Evolutionary conservation across 2,329 filamentous ascomycete genomes (phyloP), one percentile per base, ranked within the genome.

Genomic region (Colletotrichum tropicicola): DNA sequence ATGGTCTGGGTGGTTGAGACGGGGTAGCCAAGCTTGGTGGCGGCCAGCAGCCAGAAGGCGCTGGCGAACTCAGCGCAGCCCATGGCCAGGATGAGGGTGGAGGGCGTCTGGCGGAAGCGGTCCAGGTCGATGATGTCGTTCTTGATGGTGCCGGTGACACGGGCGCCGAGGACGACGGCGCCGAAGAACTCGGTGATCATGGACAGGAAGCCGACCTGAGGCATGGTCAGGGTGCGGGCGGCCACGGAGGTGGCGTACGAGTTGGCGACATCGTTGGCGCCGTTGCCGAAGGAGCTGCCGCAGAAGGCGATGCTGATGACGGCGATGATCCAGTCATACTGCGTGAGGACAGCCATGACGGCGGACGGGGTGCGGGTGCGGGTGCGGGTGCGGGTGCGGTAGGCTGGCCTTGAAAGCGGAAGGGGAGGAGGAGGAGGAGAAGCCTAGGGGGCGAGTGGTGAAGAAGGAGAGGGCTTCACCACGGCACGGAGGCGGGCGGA

Each of bases 191-290:
- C 84, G 17, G 83, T 85, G 63, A 80, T 68, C 25, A 80, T 76
- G 56, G 83, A 79, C 19, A 86, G 73, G 23, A 85, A 70, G 67
- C 83, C 83, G 70, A 79, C 83, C 71, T 84, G 82, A 52, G 78
- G 76, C 82, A 86, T 84, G 39, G 81, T 82, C 69, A 86, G 77
- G 37, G 83, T 84, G 25, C 79, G 75, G 4, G 84, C 83, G 13
- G 83, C 83, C 32, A 86, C 82, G 3, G 78, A 82, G 19, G 82
- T 84, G 28, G 84, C 84, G 73, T 84, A 87, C 0, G 83, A 79
- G 71, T 86, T 87, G 30, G 61, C 55, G 39, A 67, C 65, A 61
- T 67, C 65, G 61, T 67, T 67, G 30, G 65, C 65, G 4, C 65
- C 65, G 32, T 67, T 67, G 3, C 65, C 65, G 35, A 67, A 58